These are phyloP conservation scores for Massarina eburnea DNA, from an alignment of 2,329 filamentous ascomycete species.

Conservation along the genomic window DNA sequence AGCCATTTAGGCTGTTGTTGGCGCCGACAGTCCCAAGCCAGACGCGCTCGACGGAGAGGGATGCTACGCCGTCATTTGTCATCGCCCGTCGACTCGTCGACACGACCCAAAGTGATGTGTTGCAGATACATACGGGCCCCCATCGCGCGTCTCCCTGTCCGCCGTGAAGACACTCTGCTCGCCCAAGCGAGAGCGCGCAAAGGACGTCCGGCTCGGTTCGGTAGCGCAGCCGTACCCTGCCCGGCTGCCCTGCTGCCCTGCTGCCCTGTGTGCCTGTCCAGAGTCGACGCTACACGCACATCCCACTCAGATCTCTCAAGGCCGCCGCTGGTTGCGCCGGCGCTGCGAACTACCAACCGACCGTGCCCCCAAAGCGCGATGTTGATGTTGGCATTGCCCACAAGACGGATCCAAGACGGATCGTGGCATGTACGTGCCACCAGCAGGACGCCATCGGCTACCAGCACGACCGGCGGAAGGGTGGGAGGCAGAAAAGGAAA, in stretches of 20 bases:
- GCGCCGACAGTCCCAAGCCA: conserved; percentile 11
- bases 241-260: too few species aligned
- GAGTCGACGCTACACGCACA: conserved; percentile 25
- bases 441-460: conserved; percentile 17
- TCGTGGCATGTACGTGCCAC: conserved; percentile 30
- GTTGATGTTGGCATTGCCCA: conserved; percentile 8
- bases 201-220: conserved; percentile 25
- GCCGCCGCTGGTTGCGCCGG: conserved; percentile 15
- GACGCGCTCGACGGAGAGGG: conserved; percentile 20
- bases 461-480: conserved; percentile 22
- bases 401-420: too few species aligned
- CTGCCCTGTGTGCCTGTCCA: too few species aligned
- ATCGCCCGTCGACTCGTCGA: conserved; percentile 1
- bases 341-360: conserved; percentile 4
- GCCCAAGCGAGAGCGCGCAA: conserved; percentile 6
- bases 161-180: conserved; percentile 8
- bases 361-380: conserved; percentile 4
- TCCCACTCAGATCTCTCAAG: conserved; percentile 12
- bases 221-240: conserved; percentile 21
- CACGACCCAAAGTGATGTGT: neutral
- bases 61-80: conserved; percentile 8
- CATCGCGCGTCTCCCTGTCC: neutral
- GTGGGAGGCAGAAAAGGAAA: conserved; percentile 17
- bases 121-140: conserved; percentile 1
- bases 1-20: conserved; percentile 36